phyloP scores from a whole-genome alignment of 176 grass and related monocot genomes.

The Oryza meyeriana region DNA sequence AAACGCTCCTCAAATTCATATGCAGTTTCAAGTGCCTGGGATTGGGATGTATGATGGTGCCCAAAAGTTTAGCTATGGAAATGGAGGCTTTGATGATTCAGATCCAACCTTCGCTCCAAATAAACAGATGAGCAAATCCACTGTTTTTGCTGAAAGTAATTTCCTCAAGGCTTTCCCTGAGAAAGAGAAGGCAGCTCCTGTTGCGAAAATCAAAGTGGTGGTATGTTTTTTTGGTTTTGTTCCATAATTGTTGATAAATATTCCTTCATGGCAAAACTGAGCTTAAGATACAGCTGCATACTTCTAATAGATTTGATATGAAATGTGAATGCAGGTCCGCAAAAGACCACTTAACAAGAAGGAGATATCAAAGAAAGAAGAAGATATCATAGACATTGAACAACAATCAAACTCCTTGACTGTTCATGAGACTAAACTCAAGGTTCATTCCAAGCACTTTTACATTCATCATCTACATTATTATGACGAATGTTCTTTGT shows the following conservation, averaged over 20 bases:
- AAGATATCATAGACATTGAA: slow-evolving; percentile 95
- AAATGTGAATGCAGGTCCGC: slow-evolving; percentile 61
- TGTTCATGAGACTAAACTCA: slow-evolving; percentile 99
- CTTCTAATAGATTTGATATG: slow-evolving; percentile 6
- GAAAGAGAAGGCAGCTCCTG: slow-evolving; percentile 75
- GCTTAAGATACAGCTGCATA: neutral
- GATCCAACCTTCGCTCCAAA: slow-evolving; percentile 52
- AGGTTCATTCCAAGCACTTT: slow-evolving; percentile 52
- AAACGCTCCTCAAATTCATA: slow-evolving; percentile 2
- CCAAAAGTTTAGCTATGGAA: slow-evolving; percentile 47
- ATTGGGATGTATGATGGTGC: slow-evolving; percentile 66
- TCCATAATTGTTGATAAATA: slow-evolving; percentile 3
- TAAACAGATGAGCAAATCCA: slow-evolving; percentile 49
- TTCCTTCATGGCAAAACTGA: neutral
- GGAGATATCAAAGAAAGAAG: slow-evolving; percentile 90
- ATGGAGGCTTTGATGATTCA: slow-evolving; percentile 52
- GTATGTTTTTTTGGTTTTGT: slow-evolving; percentile 48
- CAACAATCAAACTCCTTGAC: slow-evolving; percentile 67
- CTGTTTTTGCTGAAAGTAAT: slow-evolving; percentile 55
- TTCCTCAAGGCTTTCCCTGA: slow-evolving; percentile 57
- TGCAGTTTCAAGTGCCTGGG: slow-evolving; percentile 67
- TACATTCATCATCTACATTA: slow-evolving; percentile 13
- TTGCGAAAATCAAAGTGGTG: slow-evolving; percentile 99
- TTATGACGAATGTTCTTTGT: neutral
- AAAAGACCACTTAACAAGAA: slow-evolving; percentile 99